phyloP scores from a whole-genome alignment of 2,329 filamentous ascomycete genomes.

The Botrytis porri region DNA sequence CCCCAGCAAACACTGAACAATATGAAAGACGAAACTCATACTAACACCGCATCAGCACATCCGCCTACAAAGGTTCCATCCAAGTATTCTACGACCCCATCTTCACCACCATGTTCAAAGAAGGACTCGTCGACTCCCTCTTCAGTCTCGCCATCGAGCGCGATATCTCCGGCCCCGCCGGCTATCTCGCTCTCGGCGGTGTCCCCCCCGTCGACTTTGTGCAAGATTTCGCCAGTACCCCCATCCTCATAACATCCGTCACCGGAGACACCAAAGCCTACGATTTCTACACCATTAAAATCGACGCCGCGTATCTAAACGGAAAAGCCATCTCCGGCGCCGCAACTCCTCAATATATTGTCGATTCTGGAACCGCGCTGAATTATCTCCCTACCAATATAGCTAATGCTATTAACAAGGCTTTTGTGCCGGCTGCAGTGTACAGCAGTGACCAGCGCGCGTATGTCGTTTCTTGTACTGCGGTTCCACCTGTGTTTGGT shows the following conservation, averaged over 20 bases:
- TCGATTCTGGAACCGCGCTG: slow-evolving; percentile 46
- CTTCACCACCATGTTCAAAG: slow-evolving; percentile 47
- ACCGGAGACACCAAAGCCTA: slow-evolving; percentile 17
- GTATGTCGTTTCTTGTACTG: slow-evolving; percentile 44
- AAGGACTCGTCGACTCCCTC: slow-evolving; percentile 43
- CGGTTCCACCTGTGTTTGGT: slow-evolving; percentile 42
- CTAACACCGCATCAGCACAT: slow-evolving; percentile 30
- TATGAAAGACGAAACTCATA: background rate
- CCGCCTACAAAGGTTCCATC: slow-evolving; percentile 25
- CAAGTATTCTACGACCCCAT: slow-evolving; percentile 45
- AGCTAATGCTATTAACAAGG: slow-evolving; percentile 40
- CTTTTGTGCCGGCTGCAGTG: slow-evolving; percentile 44
- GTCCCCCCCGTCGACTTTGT: slow-evolving; percentile 44
- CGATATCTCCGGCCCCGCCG: slow-evolving; percentile 37
- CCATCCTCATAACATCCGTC: slow-evolving; percentile 30
- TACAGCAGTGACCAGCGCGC: slow-evolving; percentile 35
- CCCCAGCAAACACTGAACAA: background rate
- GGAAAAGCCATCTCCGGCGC: slow-evolving; percentile 15
- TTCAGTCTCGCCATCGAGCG: slow-evolving; percentile 50
- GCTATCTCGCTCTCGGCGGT: slow-evolving; percentile 49
- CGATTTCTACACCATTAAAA: slow-evolving; percentile 31
- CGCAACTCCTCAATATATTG: slow-evolving; percentile 25
- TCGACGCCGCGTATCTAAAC: slow-evolving; percentile 20
- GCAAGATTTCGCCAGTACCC: slow-evolving; percentile 26
- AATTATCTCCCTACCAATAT: slow-evolving; percentile 43